Base-by-base conservation (phyloP, 495 filamentous ascomycete species). In the Hyaloscypha variabilis region DNA sequence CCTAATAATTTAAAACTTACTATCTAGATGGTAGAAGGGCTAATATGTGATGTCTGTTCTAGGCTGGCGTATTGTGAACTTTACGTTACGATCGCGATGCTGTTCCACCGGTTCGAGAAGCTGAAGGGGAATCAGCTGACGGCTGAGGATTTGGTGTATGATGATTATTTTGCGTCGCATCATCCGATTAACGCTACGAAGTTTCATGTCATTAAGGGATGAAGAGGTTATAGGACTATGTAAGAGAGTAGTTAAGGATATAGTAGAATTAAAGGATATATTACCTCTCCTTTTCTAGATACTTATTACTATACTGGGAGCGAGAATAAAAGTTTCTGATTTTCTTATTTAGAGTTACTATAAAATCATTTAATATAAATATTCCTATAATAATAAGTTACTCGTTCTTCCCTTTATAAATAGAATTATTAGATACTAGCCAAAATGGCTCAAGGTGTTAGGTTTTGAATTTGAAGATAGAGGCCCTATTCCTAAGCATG, bases 61-160 rank as follows among this genome's bases (percentile, higher is more conserved):
- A 73, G 72, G 6, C 64, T 75, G 60, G 74, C 77, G 24, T 76
- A 74, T 63, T 70, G 66, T 59, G 77, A 76, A 63, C 59, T 76
- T 6, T 77, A 76, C 61, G 64, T 78, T 6, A 70, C 69, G 2
- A 58, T 76, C 25, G 73, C 67, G n/a, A 62, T 58, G n/a, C 64
- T 76, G 5, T 78, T 77, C 58, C 74, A 69, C 8, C 59, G 73
- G 14, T 78, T 74, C 39, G 68, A 69, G 49, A 59, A 69, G 51
- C 31, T 77, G 56, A 65, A 71, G 52, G 67, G 69, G 13, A 62
- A 70, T 14, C 29, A 29, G 5, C 73, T 71, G 34, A 68, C 55
- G 10, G 6, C 34, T 0, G 58, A 74, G 1, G 70, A 74, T 56
- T 25, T 73, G 8, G n/a, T 71, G 13, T 69, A 70, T 49, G 36